These are phyloP conservation scores for Juglanconis oblonga DNA, from an alignment of 2,329 filamentous ascomycete genomes.

Conservation along the genomic window DNA sequence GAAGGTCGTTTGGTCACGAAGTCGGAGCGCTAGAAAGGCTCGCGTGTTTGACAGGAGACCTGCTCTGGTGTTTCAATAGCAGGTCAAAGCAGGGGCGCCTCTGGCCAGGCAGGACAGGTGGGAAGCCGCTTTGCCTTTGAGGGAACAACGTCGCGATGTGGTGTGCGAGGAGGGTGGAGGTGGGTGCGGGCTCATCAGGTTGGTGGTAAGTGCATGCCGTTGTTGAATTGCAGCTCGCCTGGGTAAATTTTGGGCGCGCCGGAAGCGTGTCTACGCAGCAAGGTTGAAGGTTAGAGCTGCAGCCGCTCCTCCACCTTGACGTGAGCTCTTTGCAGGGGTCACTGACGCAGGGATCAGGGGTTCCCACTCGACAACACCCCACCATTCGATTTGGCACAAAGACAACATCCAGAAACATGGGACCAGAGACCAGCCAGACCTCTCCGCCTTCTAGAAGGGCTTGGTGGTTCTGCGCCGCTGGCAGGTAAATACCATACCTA, in stretches of 20 bases:
- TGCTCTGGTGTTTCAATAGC: neutral
- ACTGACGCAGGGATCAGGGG: neutral
- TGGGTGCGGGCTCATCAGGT: neutral
- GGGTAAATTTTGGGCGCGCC: conserved; percentile 13
- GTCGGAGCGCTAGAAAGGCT: neutral
- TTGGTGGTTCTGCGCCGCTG: no score
- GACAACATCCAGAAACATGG: no score
- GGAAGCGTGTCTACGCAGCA: conserved; percentile 3
- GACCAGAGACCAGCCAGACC: no score
- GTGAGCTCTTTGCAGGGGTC: conserved; percentile 6
- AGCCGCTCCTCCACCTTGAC: conserved; percentile 1
- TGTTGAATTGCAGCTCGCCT: neutral
- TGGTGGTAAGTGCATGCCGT: neutral
- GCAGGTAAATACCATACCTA: no score
- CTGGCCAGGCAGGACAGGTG: neutral
- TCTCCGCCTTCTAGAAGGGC: no score
- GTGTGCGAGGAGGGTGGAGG: neutral
- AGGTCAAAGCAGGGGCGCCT: neutral
- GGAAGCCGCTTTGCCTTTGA: neutral
- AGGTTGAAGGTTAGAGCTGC: neutral
- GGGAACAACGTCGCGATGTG: neutral
- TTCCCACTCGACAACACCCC: neutral
- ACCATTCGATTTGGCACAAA: no score
- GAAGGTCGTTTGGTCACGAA: neutral
- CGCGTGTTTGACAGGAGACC: neutral